Conservation (phyloP, 176 grass and related monocot species). For the Raddia distichophylla region DNA sequence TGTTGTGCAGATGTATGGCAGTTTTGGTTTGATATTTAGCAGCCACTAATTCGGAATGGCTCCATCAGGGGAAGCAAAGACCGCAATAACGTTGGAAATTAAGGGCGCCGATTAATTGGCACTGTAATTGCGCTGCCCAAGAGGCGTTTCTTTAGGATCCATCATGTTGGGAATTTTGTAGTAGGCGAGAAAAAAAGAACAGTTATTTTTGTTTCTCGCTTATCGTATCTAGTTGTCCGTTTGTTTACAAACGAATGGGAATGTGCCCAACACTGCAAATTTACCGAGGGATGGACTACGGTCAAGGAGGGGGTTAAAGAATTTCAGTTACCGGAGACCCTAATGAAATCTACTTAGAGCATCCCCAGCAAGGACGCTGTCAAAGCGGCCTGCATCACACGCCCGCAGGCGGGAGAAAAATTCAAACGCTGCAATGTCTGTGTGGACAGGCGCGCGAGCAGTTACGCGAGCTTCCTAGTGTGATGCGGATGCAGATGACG, state of each 20-base stretch:
- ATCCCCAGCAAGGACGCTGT: too few relatives aligned
- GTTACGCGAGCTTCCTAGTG: too few relatives aligned
- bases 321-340: too few relatives aligned
- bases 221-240: neutral
- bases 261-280: neutral
- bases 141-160: conserved; percentile 24
- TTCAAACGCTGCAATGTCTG: too few relatives aligned
- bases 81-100: conserved; percentile 17
- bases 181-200: neutral
- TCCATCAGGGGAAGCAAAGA: conserved; percentile 26
- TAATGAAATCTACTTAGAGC: too few relatives aligned
- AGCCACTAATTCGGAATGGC: neutral
- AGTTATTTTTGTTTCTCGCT: neutral
- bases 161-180: neutral
- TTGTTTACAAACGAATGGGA: neutral
- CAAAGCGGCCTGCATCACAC: too few relatives aligned
- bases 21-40: conserved; percentile 19
- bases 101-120: conserved; percentile 4
- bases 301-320: too few relatives aligned
- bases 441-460: too few relatives aligned
- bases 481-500: too few relatives aligned
- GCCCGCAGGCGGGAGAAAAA: too few relatives aligned
- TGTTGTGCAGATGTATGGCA: conserved; percentile 29
- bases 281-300: neutral
- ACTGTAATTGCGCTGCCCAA: conserved; percentile 16